Evolutionary conservation across 176 grass and related monocot genomes (phyloP).

Genomic region (Miscanthus lutarioriparius): DNA sequence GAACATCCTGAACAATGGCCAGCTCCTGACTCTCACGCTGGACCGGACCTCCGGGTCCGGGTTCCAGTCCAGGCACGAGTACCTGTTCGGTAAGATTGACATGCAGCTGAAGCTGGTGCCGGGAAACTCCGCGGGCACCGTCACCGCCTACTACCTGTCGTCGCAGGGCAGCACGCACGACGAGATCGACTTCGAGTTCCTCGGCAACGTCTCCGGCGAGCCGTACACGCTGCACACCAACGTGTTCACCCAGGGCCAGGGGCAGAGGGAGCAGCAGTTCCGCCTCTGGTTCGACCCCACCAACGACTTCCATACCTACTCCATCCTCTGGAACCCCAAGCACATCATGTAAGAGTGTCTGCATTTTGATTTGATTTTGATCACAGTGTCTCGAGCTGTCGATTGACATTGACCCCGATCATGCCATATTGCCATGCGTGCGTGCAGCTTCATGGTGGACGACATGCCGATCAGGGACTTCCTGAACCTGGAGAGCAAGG

Average conservation of each 20-base stretch:
- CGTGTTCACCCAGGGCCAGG: slow-evolving; percentile 80
- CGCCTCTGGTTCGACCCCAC: slow-evolving; percentile 90
- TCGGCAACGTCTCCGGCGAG: slow-evolving; percentile 72
- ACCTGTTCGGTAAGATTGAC: slow-evolving; percentile 92
- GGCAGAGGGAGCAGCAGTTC: slow-evolving; percentile 84
- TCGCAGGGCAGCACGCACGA: slow-evolving; percentile 75
- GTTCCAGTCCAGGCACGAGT: slow-evolving; percentile 84
- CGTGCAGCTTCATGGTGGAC: slow-evolving; percentile 89
- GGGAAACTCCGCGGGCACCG: slow-evolving; percentile 87
- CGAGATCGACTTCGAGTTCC: slow-evolving; percentile 92
- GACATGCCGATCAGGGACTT: slow-evolving; percentile 80
- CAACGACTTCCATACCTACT: slow-evolving; percentile 86
- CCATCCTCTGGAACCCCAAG: slow-evolving; percentile 87
- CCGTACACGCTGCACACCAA: slow-evolving; percentile 89
- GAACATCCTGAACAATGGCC: slow-evolving; percentile 50
- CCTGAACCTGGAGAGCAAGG: slow-evolving; percentile 65
- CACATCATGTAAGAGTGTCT: slow-evolving; percentile 60
- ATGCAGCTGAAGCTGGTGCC: slow-evolving; percentile 86
- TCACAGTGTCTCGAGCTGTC: no score
- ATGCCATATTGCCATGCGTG: no score
- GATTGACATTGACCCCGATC: no score
- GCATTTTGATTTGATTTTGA: no score
- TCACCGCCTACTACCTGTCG: slow-evolving; percentile 85
- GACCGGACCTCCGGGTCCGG: slow-evolving; percentile 72
- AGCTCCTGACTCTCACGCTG: slow-evolving; percentile 64